Base-by-base conservation (phyloP, 169 alveolate species). In the Perkinsus olseni region DNA sequence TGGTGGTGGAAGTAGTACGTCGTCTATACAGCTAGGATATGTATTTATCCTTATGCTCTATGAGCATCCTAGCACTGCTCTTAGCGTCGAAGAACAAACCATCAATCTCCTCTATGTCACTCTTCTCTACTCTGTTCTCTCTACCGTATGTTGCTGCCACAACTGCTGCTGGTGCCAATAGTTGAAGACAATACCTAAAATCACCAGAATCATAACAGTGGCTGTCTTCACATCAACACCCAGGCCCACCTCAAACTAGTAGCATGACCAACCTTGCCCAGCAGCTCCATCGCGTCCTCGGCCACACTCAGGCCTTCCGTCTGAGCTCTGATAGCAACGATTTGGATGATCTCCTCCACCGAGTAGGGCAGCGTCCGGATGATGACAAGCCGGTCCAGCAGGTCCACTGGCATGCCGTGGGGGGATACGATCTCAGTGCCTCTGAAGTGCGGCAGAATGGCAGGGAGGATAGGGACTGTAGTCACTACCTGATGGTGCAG, bases 401-500 rank as follows among this genome's bases (percentile, higher is more conserved):
- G 95, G 97, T 99, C 99, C 38, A 99, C 99, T 0, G 99, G 99
- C 38, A 99, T 98, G 40, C 99, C 99, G 94, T 99, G 99, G 0
- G 99, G 99, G 48, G 99, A 98, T 48, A 97, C 97, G 95, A 98
- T 98, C 45, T 99, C 99, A 45, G 99, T 99, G 10, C 99, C 99
- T 95, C 99, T 37, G 62, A 38, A 91, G 38, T 38, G 98, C 99
- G 24, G n/a, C n/a, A n/a, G n/a, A n/a, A n/a, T n/a, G n/a, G n/a
- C n/a, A n/a, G n/a, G n/a, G n/a, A n/a, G n/a, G n/a, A n/a, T n/a
- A n/a, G n/a, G n/a, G n/a, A n/a, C n/a, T n/a, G n/a, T n/a, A n/a
- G n/a, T n/a, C n/a, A 90, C 91, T 91, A 91, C 94, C 93, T 48
- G 92, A 95, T 96, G 28, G 96, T 95, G 94, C 97, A 90, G 92